phyloP scores from a whole-genome alignment of 2,329 filamentous ascomycete species.

The Talaromyces atroroseus region DNA sequence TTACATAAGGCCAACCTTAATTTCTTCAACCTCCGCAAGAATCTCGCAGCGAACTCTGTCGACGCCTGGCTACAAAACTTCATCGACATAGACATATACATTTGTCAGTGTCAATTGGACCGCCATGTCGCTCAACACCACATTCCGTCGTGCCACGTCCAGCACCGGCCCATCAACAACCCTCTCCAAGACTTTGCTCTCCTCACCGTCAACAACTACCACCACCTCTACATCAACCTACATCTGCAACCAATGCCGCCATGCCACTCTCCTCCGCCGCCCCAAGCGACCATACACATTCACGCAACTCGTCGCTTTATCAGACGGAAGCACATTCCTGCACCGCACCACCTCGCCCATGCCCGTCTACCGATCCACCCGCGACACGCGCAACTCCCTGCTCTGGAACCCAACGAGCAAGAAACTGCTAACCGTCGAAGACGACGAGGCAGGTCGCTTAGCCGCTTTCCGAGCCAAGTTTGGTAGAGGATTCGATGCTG shows the following conservation, averaged over 20 bases:
- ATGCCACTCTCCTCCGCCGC: conserved; percentile 78
- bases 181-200: conserved; percentile 2
- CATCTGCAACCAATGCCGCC: conserved; percentile 59
- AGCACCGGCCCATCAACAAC: conserved; percentile 14
- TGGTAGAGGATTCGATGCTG: conserved; percentile 74
- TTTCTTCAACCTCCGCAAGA: conserved; percentile 16
- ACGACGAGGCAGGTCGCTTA: conserved; percentile 88
- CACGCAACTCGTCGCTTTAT: conserved; percentile 91
- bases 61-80: background rate
- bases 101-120: background rate
- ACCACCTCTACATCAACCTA: conserved; percentile 33
- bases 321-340: conserved; percentile 75
- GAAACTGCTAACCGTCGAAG: conserved; percentile 79
- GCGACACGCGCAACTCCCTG: conserved; percentile 83
- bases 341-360: conserved; percentile 47
- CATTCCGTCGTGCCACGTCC: conserved; percentile 26
- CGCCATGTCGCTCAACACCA: conserved; percentile 29
- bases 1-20: conserved; percentile 27
- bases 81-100: background rate
- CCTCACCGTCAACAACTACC: conserved; percentile 19
- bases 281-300: conserved; percentile 93
- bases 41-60: no score
- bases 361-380: conserved; percentile 58
- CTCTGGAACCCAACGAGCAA: conserved; percentile 85
- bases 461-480: conserved; percentile 80